Evolutionary conservation across 495 filamentous ascomycete species (phyloP).

Genomic region (Xeromyces bisporus): DNA sequence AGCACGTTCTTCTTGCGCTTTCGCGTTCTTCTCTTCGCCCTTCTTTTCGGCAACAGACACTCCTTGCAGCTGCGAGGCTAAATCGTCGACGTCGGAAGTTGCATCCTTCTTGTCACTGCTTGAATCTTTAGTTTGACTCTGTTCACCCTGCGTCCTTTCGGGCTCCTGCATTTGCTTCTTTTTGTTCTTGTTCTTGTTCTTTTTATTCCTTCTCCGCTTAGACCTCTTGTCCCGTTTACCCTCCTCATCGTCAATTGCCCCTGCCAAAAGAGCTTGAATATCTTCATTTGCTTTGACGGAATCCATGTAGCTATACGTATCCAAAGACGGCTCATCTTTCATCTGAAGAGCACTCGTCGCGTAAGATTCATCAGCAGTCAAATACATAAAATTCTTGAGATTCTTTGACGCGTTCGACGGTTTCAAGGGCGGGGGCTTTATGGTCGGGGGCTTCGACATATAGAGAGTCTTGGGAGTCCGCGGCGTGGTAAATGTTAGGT

Average conservation of each 20-base stretch:
- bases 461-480: constrained; percentile 24
- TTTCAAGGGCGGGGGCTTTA: constrained; percentile 21
- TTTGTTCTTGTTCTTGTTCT: constrained; percentile 15
- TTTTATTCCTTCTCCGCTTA: constrained; percentile 34
- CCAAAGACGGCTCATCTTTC: constrained; percentile 25
- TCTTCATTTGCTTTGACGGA: constrained; percentile 61
- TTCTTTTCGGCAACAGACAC: constrained; percentile 33
- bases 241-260: constrained; percentile 71
- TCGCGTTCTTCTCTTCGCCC: constrained; percentile 28
- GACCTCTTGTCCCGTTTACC: constrained; percentile 36
- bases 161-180: constrained; percentile 36
- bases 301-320: constrained; percentile 58
- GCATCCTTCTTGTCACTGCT: constrained; percentile 9
- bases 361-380: constrained; percentile 19
- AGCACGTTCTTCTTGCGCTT: constrained; percentile 13
- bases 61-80: constrained; percentile 41
- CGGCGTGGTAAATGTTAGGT: constrained; percentile 23
- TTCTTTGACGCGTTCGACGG: constrained; percentile 19
- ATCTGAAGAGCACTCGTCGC: constrained; percentile 9
- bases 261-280: constrained; percentile 75
- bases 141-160: too few species aligned
- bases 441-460: too few species aligned
- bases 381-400: constrained; percentile 26
- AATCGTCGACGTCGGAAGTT: constrained; percentile 28
- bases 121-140: constrained; percentile 20